Evolutionary conservation across 225 moss, liverwort and hornwort species (phyloP), one percentile per base, ranked within the genome.

Genomic region (Antitrichia curtipendula): DNA sequence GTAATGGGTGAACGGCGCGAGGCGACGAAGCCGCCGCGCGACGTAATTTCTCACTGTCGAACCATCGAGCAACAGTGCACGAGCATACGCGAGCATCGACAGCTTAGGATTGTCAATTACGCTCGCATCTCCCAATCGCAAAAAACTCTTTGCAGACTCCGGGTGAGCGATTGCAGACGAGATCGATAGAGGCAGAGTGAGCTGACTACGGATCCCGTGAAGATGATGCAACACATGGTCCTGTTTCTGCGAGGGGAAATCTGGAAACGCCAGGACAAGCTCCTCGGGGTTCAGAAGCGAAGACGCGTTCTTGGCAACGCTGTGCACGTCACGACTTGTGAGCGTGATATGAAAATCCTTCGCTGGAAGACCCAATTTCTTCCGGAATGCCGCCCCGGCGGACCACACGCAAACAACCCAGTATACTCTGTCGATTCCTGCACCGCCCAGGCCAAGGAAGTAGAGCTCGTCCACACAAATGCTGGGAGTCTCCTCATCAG

Each of bases 321-420:
- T 58, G 84, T 92, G 88, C 45, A 86, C 66, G 50, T 92, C 81
- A 21, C 31, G 61, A 45, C 54, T 17, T 15, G 93, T 88, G 41
- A 93, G 86, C 70, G 86, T 89, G 89, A 92, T 88, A 50, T 93
- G 92, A 29, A 93, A 92, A 82, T 92, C 92, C 53, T 86, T 84
- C 3, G 60, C 43, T 50, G 89, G 89, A 75, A 93, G 92, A 52
- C 78, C 81, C 11, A 52, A 81, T 31, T 85, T 57, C 90, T 90
- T 93, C 81, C 91, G 85, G 77, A 89, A 93, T 16, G 85, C 85
- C 1, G 87, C 85, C 52, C 89, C 93, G 4, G 88, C 91, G 28
- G 88, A 29, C 93, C 93, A 93, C 8, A 87, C 36, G 89, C 93
- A 92, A 10, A 92, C 90, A 21, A 93, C 59, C 93, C 93, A 93